Conservation (phyloP, 306 rosid genomes). For the Alnus glutinosa region DNA sequence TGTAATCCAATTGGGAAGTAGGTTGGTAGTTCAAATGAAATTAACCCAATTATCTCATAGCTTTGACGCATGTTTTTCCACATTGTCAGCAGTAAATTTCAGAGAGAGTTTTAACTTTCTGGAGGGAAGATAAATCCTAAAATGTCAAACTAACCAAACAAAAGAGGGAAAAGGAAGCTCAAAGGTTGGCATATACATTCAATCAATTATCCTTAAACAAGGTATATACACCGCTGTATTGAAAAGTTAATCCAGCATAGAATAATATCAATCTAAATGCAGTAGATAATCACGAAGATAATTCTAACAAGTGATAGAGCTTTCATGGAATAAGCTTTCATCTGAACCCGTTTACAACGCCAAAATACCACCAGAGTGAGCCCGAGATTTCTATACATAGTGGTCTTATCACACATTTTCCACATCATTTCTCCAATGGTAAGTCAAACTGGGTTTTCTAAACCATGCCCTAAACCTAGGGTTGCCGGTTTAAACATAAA, state of each 20-base stretch:
- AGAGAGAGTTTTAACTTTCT: not conserved
- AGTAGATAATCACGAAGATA: not conserved
- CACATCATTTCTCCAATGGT: not conserved
- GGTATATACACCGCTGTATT: not conserved
- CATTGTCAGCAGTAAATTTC: not conserved
- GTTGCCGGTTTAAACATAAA: not conserved
- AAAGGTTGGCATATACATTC: not conserved
- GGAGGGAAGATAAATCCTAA: not conserved
- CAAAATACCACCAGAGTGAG: not conserved
- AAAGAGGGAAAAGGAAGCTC: not conserved
- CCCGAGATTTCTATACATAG: not conserved
- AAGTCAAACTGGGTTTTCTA: slow-evolving; percentile 4
- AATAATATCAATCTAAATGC: not conserved
- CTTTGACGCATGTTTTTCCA: not conserved
- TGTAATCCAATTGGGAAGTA: no score
- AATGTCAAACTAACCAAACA: not conserved
- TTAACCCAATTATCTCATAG: not conserved
- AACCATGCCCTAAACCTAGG: not conserved
- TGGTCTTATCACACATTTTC: not conserved
- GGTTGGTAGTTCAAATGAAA: no score
- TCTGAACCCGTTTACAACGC: not conserved
- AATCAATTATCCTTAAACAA: not conserved
- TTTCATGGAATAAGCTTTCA: not conserved
- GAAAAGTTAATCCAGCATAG: not conserved
- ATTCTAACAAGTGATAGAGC: not conserved